These are phyloP conservation scores for Talaromyces stipitatus DNA, from an alignment of 495 filamentous ascomycete species.

Conservation along the genomic window DNA sequence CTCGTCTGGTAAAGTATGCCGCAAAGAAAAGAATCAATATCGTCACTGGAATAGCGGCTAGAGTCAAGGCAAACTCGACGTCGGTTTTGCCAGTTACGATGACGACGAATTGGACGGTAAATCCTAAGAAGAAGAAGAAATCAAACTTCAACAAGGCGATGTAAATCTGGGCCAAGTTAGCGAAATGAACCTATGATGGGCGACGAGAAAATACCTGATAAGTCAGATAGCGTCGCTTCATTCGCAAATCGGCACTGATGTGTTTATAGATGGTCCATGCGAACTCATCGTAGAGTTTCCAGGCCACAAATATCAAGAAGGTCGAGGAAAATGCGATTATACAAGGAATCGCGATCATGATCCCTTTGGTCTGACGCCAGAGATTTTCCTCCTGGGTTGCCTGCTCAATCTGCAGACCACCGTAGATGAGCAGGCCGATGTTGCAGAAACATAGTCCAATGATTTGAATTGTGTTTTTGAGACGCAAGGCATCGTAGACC, in stretches of 20 bases:
- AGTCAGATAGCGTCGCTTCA: constrained; percentile 92
- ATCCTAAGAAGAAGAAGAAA: constrained; percentile 99
- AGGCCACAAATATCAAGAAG: constrained; percentile 67
- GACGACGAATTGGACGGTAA: constrained; percentile 95
- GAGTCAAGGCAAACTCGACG: constrained; percentile 76
- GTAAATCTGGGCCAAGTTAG: constrained; percentile 62
- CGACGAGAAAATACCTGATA: constrained; percentile 70
- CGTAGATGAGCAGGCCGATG: constrained; percentile 81
- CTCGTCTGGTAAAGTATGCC: constrained; percentile 74
- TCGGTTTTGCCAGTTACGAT: constrained; percentile 65
- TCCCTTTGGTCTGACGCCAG: constrained; percentile 63
- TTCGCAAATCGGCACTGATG: constrained; percentile 91
- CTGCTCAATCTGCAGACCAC: constrained; percentile 84
- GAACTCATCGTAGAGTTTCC: constrained; percentile 97
- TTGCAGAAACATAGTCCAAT: constrained; percentile 94
- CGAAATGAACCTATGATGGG: neutral
- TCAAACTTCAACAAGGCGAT: constrained; percentile 97
- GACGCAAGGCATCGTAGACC: constrained; percentile 83
- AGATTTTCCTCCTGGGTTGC: constrained; percentile 49
- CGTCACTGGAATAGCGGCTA: constrained; percentile 83
- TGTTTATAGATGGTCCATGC: constrained; percentile 99
- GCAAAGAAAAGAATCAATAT: constrained; percentile 79
- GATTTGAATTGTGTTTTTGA: constrained; percentile 98
- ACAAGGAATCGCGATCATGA: constrained; percentile 76
- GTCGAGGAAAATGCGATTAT: constrained; percentile 72